Conservation (phyloP, 768 basidiomycete genomes). For the Boletus huronensis region DNA sequence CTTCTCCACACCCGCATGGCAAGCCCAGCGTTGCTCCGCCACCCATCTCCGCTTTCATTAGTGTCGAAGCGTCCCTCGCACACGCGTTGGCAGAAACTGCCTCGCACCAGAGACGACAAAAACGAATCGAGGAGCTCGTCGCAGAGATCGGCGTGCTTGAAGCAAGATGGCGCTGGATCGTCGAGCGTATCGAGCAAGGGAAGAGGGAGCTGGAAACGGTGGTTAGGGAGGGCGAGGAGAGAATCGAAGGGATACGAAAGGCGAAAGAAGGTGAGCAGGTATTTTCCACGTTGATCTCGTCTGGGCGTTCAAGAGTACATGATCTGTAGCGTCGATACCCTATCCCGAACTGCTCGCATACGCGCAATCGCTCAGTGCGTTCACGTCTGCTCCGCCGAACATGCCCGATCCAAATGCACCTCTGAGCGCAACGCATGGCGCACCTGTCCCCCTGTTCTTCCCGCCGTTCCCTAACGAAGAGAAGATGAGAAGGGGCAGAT, state of each 20-base stretch:
- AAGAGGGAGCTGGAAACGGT: conserved; percentile 66
- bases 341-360: conserved; percentile 82
- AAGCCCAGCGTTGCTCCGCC: conserved; percentile 38
- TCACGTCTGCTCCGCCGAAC: conserved; percentile 86
- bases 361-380: conserved; percentile 79
- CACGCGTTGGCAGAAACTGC: conserved; percentile 61
- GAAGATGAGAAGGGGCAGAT: conserved; percentile 79
- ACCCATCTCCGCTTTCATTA: conserved; percentile 52
- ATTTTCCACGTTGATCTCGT: not conserved
- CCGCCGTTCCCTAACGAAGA: conserved; percentile 91
- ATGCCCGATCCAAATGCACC: conserved; percentile 72
- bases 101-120: conserved; percentile 71
- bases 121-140: conserved; percentile 68
- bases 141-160: conserved; percentile 69
- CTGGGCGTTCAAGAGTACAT: not conserved
- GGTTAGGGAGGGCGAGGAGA: conserved; percentile 72
- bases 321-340: conserved; percentile 61
- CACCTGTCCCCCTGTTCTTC: conserved; percentile 77
- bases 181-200: conserved; percentile 58
- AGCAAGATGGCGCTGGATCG: conserved; percentile 63
- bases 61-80: conserved; percentile 63
- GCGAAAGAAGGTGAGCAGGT: conserved; percentile 60
- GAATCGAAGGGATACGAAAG: conserved; percentile 63
- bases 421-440: conserved; percentile 44
- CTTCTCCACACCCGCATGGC: conserved; percentile 48